Evolutionary conservation across 2,329 filamentous ascomycete species (phyloP).

Genomic region (Curvularia spicifera): DNA sequence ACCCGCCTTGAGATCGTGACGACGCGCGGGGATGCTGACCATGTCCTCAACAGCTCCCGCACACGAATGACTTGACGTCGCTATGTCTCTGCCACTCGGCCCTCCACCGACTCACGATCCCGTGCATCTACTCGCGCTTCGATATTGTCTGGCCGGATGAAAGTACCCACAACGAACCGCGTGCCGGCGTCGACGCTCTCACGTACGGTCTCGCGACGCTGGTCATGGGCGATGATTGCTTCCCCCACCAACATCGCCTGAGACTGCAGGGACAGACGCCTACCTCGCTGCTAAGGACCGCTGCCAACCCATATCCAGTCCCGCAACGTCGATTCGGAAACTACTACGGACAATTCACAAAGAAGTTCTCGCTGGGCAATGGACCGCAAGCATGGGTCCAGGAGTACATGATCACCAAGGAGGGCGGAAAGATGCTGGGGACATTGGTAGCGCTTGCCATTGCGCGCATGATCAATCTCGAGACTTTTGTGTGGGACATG

Average conservation of each 20-base stretch:
- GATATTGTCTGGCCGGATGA: slow-evolving; percentile 88
- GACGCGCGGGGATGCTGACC: slow-evolving; percentile 21
- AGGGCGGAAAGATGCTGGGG: slow-evolving; percentile 87
- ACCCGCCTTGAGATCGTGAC: background rate
- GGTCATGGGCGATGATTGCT: slow-evolving; percentile 73
- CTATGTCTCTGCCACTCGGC: slow-evolving; percentile 79
- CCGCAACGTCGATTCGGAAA: slow-evolving; percentile 65
- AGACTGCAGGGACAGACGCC: slow-evolving; percentile 28
- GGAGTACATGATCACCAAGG: slow-evolving; percentile 82
- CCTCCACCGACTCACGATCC: slow-evolving; percentile 75
- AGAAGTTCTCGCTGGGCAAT: slow-evolving; percentile 85
- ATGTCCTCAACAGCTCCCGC: slow-evolving; percentile 65
- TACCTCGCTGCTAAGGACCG: slow-evolving; percentile 14
- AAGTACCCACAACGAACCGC: slow-evolving; percentile 66
- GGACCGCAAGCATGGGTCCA: slow-evolving; percentile 78
- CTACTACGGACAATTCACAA: slow-evolving; percentile 77
- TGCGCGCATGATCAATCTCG: slow-evolving; percentile 81
- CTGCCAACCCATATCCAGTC: slow-evolving; percentile 43
- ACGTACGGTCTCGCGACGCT: slow-evolving; percentile 83
- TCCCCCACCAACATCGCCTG: slow-evolving; percentile 54
- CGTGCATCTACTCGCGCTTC: slow-evolving; percentile 82
- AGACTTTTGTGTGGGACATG: slow-evolving; percentile 89
- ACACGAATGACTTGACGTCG: slow-evolving; percentile 81
- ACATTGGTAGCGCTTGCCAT: slow-evolving; percentile 79
- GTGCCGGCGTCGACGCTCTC: slow-evolving; percentile 78